Evolutionary conservation across 2,329 filamentous ascomycete genomes (phyloP), one percentile per base, ranked within the genome.

Genomic region (Aspergillus spinulosporus): DNA sequence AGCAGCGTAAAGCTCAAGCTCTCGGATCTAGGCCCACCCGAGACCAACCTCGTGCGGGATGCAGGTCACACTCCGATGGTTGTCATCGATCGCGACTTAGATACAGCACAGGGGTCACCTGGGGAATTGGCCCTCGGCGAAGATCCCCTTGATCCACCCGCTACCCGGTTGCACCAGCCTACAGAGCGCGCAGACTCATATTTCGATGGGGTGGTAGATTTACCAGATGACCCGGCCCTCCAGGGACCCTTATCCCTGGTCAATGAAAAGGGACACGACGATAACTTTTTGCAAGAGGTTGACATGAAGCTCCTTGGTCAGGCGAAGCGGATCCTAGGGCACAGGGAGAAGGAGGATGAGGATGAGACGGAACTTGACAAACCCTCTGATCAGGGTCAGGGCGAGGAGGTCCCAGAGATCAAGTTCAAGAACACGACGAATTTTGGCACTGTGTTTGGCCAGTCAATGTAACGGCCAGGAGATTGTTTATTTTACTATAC

Each of bases 401-500:
- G 62, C 40, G 66, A 72, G 39, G 64, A 63, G 29, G 72, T 73
- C 28, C 66, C 70, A 14, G 72, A 75, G 62, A 64, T 78, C 56
- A 76, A 70, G 59, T 73, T 79, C 62, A 78, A 71, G 60, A 73
- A 74, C 29, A 74, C 72, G 12, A 77, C 72, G 14, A 78, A 78
- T 64, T 78, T 79, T 68, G 77, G 76, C n/a, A 76, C 74, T 54
- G 77, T 75, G 3, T 79, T 76, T 71, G 76, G 77, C 45, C 44
- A 61, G 44, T 59, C 64, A 6, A 62, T 63, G 45, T 59, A 50
- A 29, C 57, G 34, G n/a, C 34, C 61, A 36, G 59, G 58, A 53
- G 49, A 61, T 48, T 65, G 47, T 36, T 37, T 37, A 12, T 28
- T 47, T 32, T 21, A 5, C 28, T 49, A 34, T 39, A 42, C 15